Conservation (phyloP, 345 rosid genomes). For the sweet orange (Citrus sinensis) region DNA sequence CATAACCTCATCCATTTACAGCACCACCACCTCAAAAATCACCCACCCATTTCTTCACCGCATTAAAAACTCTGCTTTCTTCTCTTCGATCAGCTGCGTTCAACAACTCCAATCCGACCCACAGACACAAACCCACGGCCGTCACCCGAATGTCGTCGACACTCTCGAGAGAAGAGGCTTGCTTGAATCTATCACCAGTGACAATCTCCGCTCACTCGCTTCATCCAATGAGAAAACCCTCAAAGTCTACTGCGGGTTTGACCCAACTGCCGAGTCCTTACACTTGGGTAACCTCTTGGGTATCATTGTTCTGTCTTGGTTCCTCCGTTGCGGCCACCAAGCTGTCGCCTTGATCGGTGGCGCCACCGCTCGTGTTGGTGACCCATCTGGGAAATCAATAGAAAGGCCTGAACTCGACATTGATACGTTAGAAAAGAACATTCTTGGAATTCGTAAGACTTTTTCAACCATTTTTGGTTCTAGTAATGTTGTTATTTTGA, state of each 20-base stretch:
- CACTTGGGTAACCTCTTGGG: constrained; percentile 93
- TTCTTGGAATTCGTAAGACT: constrained; percentile 44
- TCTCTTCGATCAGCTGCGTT: constrained; percentile 38
- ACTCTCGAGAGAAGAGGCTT: constrained; percentile 80
- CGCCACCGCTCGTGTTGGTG: constrained; percentile 89
- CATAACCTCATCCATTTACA: constrained; percentile 26
- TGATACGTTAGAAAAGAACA: constrained; percentile 54
- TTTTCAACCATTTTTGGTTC: constrained; percentile 40
- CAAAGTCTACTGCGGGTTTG: constrained; percentile 88
- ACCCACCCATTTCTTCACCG: constrained; percentile 16
- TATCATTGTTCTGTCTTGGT: constrained; percentile 93
- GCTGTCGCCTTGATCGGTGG: constrained; percentile 92
- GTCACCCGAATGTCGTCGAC: constrained; percentile 53
- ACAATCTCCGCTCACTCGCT: constrained; percentile 58
- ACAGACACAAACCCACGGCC: constrained; percentile 28
- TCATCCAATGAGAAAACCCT: constrained; percentile 32
- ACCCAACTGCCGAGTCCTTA: constrained; percentile 91
- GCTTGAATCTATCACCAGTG: constrained; percentile 78
- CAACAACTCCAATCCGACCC: constrained; percentile 26
- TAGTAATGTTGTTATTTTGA: constrained; percentile 38
- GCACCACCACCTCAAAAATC: constrained; percentile 11
- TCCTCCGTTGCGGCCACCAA: constrained; percentile 81
- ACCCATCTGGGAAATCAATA: constrained; percentile 90
- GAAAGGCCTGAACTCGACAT: constrained; percentile 87
- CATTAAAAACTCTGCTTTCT: constrained; percentile 19